phyloP scores from a whole-genome alignment of 805 yeast genomes.

The Starmera caribaea region DNA sequence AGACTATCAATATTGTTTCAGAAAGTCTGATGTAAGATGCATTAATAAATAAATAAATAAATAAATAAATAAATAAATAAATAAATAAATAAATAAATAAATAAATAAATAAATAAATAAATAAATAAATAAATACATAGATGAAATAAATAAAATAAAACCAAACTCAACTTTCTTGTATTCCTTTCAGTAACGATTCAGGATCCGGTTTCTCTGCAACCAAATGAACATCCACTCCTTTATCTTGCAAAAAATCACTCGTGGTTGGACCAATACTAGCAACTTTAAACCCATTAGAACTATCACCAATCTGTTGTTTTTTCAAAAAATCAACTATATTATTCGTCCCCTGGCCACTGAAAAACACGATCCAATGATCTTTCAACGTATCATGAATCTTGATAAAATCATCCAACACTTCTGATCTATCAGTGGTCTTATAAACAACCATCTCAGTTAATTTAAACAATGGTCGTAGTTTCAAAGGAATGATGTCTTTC shows the following conservation, averaged over 20 bases:
- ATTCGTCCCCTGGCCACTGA: conserved; percentile 85
- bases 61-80: conserved; percentile 1
- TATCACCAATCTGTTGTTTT: conserved; percentile 2
- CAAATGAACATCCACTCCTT: conserved; percentile 48
- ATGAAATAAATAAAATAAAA: neutral
- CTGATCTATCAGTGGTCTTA: conserved; percentile 44
- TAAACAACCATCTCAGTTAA: conserved; percentile 60
- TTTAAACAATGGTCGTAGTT: conserved; percentile 34
- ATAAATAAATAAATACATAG: neutral
- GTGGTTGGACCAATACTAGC: conserved; percentile 96
- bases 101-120: conserved; percentile 2
- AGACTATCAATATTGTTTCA: conserved; percentile 62
- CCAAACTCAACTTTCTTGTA: conserved; percentile 3
- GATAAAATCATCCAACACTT: conserved; percentile 25
- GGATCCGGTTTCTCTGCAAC: conserved; percentile 74
- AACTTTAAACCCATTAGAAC: conserved; percentile 23
- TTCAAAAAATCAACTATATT: conserved; percentile 41
- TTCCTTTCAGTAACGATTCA: conserved; percentile 34
- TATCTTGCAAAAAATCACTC: conserved; percentile 41
- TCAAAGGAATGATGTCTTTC: conserved; percentile 70
- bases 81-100: conserved; percentile 1
- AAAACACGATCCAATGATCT: conserved; percentile 64
- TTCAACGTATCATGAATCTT: conserved; percentile 8
- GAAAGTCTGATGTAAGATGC: conserved; percentile 20
- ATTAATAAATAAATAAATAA: conserved; percentile 1